Evolutionary conservation across 1,139 yeast genomes (phyloP).

Genomic region (Yamadazyma conglobata): DNA sequence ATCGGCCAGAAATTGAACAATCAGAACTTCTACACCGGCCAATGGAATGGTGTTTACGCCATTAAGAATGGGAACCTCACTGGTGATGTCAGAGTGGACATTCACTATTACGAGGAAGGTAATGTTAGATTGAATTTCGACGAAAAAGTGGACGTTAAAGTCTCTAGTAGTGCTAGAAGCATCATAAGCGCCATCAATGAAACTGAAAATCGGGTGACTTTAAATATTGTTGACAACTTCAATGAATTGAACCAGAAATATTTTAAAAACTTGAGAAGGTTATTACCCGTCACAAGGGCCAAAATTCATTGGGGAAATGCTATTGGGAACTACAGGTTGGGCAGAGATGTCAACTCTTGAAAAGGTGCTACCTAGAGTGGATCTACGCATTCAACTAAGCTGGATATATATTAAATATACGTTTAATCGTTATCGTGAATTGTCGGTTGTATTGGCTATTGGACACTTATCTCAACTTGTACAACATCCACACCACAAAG

Average conservation of each 20-base stretch:
- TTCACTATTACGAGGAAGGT: constrained; percentile 95
- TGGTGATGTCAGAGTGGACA: constrained; percentile 65
- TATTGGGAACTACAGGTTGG: constrained; percentile 83
- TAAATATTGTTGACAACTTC: constrained; percentile 60
- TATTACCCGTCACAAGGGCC: constrained; percentile 86
- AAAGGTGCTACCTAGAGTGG: too few species aligned
- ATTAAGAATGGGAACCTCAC: constrained; percentile 36
- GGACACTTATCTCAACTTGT: constrained; percentile 43
- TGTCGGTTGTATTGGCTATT: too few species aligned
- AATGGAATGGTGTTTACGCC: constrained; percentile 73
- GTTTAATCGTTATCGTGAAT: too few species aligned
- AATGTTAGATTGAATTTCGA: constrained; percentile 74
- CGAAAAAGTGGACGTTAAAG: constrained; percentile 31
- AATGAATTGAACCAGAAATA: constrained; percentile 70
- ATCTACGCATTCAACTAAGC: too few species aligned
- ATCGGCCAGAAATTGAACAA: constrained; percentile 75
- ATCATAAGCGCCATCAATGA: constrained; percentile 52
- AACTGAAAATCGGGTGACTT: constrained; percentile 62
- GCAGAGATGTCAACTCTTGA: constrained; percentile 90
- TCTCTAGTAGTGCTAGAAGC: constrained; percentile 20
- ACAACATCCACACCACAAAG: constrained; percentile 64
- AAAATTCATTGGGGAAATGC: constrained; percentile 95
- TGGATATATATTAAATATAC: too few species aligned
- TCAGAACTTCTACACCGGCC: constrained; percentile 83
- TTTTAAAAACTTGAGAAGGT: constrained; percentile 84